Conservation (phyloP, 2,329 filamentous ascomycete genomes). For the Alternaria infectoria region DNA sequence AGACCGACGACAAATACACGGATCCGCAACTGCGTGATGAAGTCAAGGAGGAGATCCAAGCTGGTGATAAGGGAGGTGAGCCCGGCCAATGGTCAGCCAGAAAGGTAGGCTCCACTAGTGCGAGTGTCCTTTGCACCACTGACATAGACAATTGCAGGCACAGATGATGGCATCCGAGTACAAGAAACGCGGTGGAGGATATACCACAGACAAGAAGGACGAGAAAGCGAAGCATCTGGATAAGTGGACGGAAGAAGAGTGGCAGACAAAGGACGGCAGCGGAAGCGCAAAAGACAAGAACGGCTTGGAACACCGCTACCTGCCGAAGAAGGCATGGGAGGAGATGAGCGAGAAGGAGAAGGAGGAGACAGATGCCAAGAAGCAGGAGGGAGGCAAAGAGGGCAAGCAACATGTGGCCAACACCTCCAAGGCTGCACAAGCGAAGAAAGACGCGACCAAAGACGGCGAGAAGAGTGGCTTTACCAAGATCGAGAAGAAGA, state of each 20-base stretch:
- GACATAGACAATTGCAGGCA: slow-evolving; percentile 34
- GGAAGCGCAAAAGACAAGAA: slow-evolving; percentile 53
- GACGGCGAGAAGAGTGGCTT: background rate
- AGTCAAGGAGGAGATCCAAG: slow-evolving; percentile 56
- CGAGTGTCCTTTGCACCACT: background rate
- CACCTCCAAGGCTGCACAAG: slow-evolving; percentile 1
- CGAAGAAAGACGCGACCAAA: slow-evolving; percentile 4
- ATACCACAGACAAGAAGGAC: slow-evolving; percentile 55
- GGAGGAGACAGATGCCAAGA: slow-evolving; percentile 54
- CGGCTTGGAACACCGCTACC: slow-evolving; percentile 6
- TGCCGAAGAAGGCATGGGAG: slow-evolving; percentile 57
- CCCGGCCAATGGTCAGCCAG: slow-evolving; percentile 59
- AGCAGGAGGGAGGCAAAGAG: slow-evolving; percentile 50
- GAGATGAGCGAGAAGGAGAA: slow-evolving; percentile 49
- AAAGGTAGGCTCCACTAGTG: slow-evolving; percentile 43
- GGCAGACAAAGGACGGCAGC: slow-evolving; percentile 58
- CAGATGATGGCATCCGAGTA: slow-evolving; percentile 57
- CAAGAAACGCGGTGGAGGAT: slow-evolving; percentile 56
- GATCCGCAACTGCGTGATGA: slow-evolving; percentile 55
- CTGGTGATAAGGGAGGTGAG: slow-evolving; percentile 55
- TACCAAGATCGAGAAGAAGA: slow-evolving; percentile 25
- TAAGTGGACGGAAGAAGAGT: slow-evolving; percentile 57
- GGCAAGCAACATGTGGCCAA: slow-evolving; percentile 11
- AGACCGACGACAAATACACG: slow-evolving; percentile 53
- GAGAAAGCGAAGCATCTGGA: slow-evolving; percentile 53